Conservation (phyloP, 2,329 filamentous ascomycete species). For the Pyricularia sp. region DNA sequence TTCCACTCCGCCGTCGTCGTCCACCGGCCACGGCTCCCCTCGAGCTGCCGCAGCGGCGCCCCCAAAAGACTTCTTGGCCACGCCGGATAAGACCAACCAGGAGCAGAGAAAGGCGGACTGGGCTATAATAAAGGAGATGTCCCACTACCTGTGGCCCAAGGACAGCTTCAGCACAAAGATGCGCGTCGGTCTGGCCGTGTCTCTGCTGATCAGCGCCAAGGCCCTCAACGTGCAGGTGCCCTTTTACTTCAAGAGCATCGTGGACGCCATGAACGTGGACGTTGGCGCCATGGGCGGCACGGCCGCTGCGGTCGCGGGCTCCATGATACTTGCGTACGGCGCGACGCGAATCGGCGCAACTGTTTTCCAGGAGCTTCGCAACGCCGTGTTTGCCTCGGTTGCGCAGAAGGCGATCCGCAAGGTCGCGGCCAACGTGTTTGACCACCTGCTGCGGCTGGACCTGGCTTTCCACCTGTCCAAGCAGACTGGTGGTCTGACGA, state of each 20-base stretch:
- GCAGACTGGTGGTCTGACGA: conserved; percentile 87
- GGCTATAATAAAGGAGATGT: conserved; percentile 99
- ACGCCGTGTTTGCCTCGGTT: conserved; percentile 93
- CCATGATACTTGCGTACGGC: conserved; percentile 90
- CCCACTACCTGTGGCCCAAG: conserved; percentile 91
- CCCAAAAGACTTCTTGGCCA: conserved; percentile 45
- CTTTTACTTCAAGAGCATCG: conserved; percentile 98
- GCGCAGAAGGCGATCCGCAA: conserved; percentile 91
- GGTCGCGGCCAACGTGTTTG: conserved; percentile 87
- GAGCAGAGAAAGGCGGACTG: conserved; percentile 95
- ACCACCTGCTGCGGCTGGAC: conserved; percentile 80
- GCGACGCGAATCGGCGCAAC: conserved; percentile 80
- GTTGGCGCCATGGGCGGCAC: conserved; percentile 85
- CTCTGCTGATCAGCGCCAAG: conserved; percentile 80
- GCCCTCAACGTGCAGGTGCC: conserved; percentile 95
- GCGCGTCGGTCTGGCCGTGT: conserved; percentile 77
- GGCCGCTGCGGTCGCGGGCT: conserved; percentile 78
- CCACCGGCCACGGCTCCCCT: neutral
- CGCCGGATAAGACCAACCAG: conserved; percentile 59
- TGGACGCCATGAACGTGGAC: conserved; percentile 97
- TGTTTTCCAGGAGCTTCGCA: conserved; percentile 85
- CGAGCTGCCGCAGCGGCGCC: neutral
- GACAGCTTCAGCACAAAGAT: conserved; percentile 73
- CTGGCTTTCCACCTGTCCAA: conserved; percentile 89
- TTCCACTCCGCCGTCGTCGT: neutral